These are phyloP conservation scores for Pilobolus umbonatus DNA, from an alignment of 192 early-diverging fungal species.

Conservation along the genomic window DNA sequence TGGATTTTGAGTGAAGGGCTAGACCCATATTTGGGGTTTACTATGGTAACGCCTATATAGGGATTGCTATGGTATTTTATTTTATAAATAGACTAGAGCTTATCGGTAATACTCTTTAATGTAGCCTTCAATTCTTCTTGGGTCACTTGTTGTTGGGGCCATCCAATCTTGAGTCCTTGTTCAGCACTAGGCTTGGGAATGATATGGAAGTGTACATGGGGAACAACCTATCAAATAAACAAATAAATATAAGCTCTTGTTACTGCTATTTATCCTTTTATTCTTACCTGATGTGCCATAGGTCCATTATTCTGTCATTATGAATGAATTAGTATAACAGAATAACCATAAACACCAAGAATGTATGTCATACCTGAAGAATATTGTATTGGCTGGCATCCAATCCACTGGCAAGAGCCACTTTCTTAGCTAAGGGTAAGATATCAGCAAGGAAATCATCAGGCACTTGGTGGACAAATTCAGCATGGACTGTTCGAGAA, in stretches of 20 bases:
- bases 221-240: conserved; percentile 60
- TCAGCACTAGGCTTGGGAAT: conserved; percentile 67
- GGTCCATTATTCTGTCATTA: conserved; percentile 48
- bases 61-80: too few species aligned
- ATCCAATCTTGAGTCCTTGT: conserved; percentile 69
- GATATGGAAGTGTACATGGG: conserved; percentile 94
- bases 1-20: too few species aligned
- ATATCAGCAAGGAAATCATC: conserved; percentile 80
- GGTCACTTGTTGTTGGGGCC: conserved; percentile 39
- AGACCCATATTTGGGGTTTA: too few species aligned
- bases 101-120: conserved; percentile 24
- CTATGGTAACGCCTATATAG: too few species aligned
- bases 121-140: conserved; percentile 25
- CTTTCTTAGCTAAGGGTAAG: conserved; percentile 84
- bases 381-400: conserved; percentile 79
- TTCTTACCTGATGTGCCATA: conserved; percentile 51
- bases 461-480: conserved; percentile 86
- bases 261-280: background rate
- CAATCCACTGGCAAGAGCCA: conserved; percentile 68
- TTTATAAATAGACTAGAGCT: too few species aligned
- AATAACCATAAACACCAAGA: too few species aligned
- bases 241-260: background rate
- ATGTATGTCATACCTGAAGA: conserved; percentile 55
- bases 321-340: background rate
- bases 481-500: conserved; percentile 64